Evolutionary conservation across 495 filamentous ascomycete species (phyloP).

Genomic region (Podospora comata): DNA sequence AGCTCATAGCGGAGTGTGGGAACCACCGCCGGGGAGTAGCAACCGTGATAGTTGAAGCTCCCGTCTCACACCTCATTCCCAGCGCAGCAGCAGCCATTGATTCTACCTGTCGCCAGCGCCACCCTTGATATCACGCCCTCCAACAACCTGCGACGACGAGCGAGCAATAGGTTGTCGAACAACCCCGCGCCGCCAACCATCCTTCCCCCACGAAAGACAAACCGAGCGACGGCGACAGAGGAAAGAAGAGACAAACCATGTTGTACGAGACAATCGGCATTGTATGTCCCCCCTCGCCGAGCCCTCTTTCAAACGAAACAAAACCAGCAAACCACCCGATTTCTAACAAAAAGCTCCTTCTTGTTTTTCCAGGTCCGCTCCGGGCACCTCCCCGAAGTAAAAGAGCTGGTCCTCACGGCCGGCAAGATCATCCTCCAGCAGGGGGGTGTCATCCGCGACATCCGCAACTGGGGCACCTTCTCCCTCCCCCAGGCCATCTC

Average conservation of each 20-base stretch:
- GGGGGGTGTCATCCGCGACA: conserved; percentile 86
- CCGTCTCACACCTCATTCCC: neutral
- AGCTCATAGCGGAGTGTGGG: neutral
- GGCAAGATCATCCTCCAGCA: conserved; percentile 77
- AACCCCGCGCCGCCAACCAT: neutral
- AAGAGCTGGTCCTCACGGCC: conserved; percentile 91
- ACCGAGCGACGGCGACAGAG: neutral
- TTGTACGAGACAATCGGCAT: conserved; percentile 96
- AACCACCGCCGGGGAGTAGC: neutral
- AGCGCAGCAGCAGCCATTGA: neutral
- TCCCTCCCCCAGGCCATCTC: conserved; percentile 69
- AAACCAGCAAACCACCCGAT: too few relatives aligned
- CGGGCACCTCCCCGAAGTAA: conserved; percentile 73
- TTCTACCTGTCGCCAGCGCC: neutral
- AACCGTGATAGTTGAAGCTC: neutral
- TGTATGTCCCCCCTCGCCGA: conserved; percentile 53
- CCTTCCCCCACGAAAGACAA: neutral
- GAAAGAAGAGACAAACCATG: conserved; percentile 53
- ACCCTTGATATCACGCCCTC: neutral
- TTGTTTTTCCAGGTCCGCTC: conserved; percentile 62
- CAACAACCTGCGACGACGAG: neutral
- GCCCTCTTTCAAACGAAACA: neutral
- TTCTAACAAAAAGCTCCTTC: too few relatives aligned
- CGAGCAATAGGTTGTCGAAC: neutral
- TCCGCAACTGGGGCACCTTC: conserved; percentile 92